Percentiles rank a stretch among this genome's conserved stretches.
phyloP scores from a whole-genome alignment of 441 rosid species.

The Euphorbia celastroides region DNA sequence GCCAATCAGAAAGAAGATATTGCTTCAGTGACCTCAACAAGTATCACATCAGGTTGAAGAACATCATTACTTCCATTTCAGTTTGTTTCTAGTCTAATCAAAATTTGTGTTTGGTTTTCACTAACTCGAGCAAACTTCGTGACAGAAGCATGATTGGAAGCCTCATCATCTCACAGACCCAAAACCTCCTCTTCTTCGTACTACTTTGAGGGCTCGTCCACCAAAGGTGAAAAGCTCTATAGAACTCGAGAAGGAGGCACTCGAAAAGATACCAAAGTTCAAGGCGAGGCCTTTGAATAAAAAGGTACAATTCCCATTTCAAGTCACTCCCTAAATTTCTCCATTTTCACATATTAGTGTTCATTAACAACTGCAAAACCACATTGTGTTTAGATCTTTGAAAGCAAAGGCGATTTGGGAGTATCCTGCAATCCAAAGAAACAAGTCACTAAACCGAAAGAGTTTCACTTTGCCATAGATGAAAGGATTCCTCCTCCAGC shows the following conservation, averaged over 20 bases:
- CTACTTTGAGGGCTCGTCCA: slow-evolving; percentile 81
- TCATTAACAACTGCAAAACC: neutral
- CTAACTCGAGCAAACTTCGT: neutral
- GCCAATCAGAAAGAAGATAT: slow-evolving; percentile 77
- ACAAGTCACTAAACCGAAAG: slow-evolving; percentile 73
- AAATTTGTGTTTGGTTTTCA: neutral
- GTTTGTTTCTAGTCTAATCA: neutral
- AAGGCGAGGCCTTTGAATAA: slow-evolving; percentile 92
- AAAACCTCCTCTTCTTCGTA: slow-evolving; percentile 72
- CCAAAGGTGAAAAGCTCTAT: slow-evolving; percentile 61
- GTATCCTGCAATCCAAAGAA: slow-evolving; percentile 73
- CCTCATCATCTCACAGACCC: slow-evolving; percentile 64
- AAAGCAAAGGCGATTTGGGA: slow-evolving; percentile 92
- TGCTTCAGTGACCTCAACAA: slow-evolving; percentile 72
- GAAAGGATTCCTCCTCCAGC: slow-evolving; percentile 77
- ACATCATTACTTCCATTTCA: no score
- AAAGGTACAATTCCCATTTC: slow-evolving; percentile 50
- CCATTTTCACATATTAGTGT: neutral
- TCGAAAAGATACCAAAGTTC: slow-evolving; percentile 85
- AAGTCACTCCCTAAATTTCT: neutral
- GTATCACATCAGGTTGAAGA: slow-evolving; percentile 75
- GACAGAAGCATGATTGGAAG: slow-evolving; percentile 56
- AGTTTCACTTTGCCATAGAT: slow-evolving; percentile 84
- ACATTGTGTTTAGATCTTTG: slow-evolving; percentile 62
- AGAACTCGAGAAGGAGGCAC: slow-evolving; percentile 83